These are phyloP conservation scores for Tetraselmis striata DNA, from an alignment of 139 green algal species.

Conservation along the genomic window DNA sequence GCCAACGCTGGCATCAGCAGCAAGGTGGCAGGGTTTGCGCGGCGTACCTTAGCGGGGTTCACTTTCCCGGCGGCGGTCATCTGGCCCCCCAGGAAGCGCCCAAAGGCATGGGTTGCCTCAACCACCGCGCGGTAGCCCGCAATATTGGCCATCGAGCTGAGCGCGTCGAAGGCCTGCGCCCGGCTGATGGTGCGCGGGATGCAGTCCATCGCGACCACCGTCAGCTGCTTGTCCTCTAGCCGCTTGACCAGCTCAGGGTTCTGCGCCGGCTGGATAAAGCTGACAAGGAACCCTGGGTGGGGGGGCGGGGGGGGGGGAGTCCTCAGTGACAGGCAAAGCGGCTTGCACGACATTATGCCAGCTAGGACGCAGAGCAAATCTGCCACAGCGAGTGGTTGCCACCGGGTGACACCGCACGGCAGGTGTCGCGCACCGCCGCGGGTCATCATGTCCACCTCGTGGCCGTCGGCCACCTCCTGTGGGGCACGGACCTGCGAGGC, in stretches of 20 bases:
- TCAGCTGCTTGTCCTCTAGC: slow-evolving; percentile 50
- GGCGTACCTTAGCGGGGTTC: slow-evolving; percentile 63
- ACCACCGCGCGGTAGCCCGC: slow-evolving; percentile 67
- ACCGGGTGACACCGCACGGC: background rate
- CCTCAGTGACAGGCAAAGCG: background rate
- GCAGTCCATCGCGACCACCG: slow-evolving; percentile 83
- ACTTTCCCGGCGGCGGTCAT: slow-evolving; percentile 83
- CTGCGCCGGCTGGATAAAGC: slow-evolving; percentile 67
- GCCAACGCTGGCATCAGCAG: slow-evolving; percentile 19
- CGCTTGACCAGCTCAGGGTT: slow-evolving; percentile 70
- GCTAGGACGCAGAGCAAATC: background rate
- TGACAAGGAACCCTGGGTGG: slow-evolving; percentile 48
- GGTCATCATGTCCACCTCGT: background rate
- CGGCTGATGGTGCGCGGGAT: slow-evolving; percentile 70
- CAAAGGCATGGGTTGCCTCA: slow-evolving; percentile 71
- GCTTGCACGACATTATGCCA: background rate
- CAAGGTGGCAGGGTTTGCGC: too few relatives aligned
- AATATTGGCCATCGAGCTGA: slow-evolving; percentile 82
- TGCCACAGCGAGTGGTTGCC: background rate
- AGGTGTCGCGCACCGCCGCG: background rate
- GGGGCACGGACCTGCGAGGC: background rate
- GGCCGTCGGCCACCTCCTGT: background rate
- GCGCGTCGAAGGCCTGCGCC: slow-evolving; percentile 77
- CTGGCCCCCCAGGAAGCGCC: slow-evolving; percentile 79
- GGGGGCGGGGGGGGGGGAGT: background rate